phyloP scores from a whole-genome alignment of 176 grass and related monocot genomes.

The Bonia amplexicaulis region DNA sequence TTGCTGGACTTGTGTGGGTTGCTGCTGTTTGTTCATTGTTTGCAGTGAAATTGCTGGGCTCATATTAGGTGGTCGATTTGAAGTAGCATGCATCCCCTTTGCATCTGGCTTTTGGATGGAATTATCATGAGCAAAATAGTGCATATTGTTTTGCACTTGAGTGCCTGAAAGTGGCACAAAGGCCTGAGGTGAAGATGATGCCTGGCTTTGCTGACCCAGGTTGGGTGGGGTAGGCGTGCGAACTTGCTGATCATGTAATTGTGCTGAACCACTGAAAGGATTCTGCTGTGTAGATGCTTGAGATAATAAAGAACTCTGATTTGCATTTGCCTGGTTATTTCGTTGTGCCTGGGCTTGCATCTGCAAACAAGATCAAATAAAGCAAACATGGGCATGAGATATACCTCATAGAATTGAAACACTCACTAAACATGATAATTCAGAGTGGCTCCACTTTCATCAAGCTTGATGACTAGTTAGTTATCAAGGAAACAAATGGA shows the following conservation, averaged over 20 bases:
- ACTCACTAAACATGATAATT: background rate
- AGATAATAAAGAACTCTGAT: constrained; percentile 54
- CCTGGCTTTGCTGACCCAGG: constrained; percentile 42
- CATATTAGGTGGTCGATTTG: constrained; percentile 32
- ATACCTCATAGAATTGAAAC: constrained; percentile 10
- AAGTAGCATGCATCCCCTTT: constrained; percentile 29
- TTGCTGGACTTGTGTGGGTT: constrained; percentile 37
- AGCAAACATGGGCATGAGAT: constrained; percentile 15
- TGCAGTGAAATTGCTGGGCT: constrained; percentile 35
- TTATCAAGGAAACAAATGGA: constrained; percentile 7
- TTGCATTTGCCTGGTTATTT: constrained; percentile 62
- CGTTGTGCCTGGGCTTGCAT: constrained; percentile 54
- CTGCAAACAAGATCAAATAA: constrained; percentile 34
- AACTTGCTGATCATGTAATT: constrained; percentile 49
- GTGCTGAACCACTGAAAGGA: constrained; percentile 40
- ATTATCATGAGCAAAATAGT: constrained; percentile 35
- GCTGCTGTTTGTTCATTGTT: constrained; percentile 40
- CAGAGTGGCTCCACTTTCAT: background rate
- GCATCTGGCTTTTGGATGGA: constrained; percentile 29
- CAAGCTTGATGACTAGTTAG: constrained; percentile 8
- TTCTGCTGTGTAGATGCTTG: constrained; percentile 61
- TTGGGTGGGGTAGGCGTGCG: constrained; percentile 33
- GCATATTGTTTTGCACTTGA: constrained; percentile 21
- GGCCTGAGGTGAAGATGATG: constrained; percentile 17
- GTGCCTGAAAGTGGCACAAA: constrained; percentile 36